These are phyloP conservation scores for Tylopilus intermedius DNA, from an alignment of 768 basidiomycete species.

Conservation along the genomic window DNA sequence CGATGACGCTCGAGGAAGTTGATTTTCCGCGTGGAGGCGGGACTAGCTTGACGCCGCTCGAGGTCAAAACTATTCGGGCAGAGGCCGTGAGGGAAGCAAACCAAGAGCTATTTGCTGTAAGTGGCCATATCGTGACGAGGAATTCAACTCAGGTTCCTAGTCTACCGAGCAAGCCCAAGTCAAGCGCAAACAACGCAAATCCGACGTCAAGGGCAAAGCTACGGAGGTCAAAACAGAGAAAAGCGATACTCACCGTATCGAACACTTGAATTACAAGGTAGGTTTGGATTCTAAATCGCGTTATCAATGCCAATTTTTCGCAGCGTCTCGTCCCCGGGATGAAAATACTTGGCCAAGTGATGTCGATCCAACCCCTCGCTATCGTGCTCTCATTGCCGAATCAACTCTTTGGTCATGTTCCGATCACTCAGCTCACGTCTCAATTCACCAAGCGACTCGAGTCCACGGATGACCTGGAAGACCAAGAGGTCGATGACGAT, in stretches of 20 bases:
- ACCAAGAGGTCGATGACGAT: slow-evolving; percentile 42
- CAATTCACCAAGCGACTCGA: slow-evolving; percentile 74
- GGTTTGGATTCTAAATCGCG: slow-evolving; percentile 6
- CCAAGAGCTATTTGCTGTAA: slow-evolving; percentile 68
- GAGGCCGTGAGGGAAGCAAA: slow-evolving; percentile 86
- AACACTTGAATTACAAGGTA: slow-evolving; percentile 93
- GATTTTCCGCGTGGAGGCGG: slow-evolving; percentile 97
- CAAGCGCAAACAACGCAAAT: slow-evolving; percentile 46
- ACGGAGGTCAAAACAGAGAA: slow-evolving; percentile 26
- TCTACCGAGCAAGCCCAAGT: slow-evolving; percentile 31
- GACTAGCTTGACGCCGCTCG: slow-evolving; percentile 78
- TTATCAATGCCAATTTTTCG: slow-evolving; percentile 5
- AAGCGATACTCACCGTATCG: slow-evolving; percentile 63
- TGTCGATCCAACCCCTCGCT: slow-evolving; percentile 81
- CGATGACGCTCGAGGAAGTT: slow-evolving; percentile 58
- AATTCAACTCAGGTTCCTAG: slow-evolving; percentile 31
- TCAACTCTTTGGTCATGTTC: slow-evolving; percentile 89
- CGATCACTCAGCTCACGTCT: slow-evolving; percentile 85
- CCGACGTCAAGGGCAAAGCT: slow-evolving; percentile 34
- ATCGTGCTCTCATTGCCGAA: slow-evolving; percentile 93
- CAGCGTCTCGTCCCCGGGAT: slow-evolving; percentile 80
- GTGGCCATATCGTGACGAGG: slow-evolving; percentile 14
- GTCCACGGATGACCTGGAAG: slow-evolving; percentile 48
- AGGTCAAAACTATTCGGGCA: slow-evolving; percentile 78
- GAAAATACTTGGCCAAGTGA: slow-evolving; percentile 83